Conservation (phyloP, 2,329 filamentous ascomycete species). For the Graphiopsis chlorocephala region DNA sequence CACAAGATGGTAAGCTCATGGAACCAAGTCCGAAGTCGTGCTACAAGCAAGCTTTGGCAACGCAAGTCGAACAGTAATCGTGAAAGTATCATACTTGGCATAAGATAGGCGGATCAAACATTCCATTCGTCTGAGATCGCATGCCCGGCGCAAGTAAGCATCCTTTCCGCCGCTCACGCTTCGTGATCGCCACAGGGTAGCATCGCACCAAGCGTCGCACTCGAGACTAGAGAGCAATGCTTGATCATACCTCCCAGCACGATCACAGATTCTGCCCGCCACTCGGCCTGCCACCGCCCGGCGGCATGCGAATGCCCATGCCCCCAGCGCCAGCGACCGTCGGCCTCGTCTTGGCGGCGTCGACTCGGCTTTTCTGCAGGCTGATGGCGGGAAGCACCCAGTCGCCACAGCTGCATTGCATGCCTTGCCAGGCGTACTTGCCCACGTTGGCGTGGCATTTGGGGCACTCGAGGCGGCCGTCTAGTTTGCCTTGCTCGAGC, state of each 20-base stretch:
- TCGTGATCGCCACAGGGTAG: neutral
- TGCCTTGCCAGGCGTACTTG: slow-evolving; percentile 93
- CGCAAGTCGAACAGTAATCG: neutral
- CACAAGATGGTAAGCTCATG: neutral
- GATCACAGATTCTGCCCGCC: slow-evolving; percentile 14
- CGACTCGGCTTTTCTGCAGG: slow-evolving; percentile 76
- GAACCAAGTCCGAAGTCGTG: neutral
- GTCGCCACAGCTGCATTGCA: slow-evolving; percentile 83
- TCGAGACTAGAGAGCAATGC: neutral
- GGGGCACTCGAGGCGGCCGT: slow-evolving; percentile 82
- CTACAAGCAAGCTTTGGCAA: neutral
- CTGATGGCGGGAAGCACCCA: slow-evolving; percentile 93
- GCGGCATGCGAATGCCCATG: slow-evolving; percentile 37
- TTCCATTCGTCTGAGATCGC: neutral
- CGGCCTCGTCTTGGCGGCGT: slow-evolving; percentile 55
- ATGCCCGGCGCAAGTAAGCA: slow-evolving; percentile 3
- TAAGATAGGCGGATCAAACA: neutral
- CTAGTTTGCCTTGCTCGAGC: slow-evolving; percentile 77
- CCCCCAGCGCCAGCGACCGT: slow-evolving; percentile 17
- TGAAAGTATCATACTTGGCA: neutral
- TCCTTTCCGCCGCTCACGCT: slow-evolving; percentile 3
- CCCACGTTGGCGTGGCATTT: slow-evolving; percentile 82
- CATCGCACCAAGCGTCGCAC: neutral
- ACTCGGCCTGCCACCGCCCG: slow-evolving; percentile 15
- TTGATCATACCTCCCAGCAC: neutral